phyloP scores from a whole-genome alignment of 345 rosid species.

The Erucastrum elatum region DNA sequence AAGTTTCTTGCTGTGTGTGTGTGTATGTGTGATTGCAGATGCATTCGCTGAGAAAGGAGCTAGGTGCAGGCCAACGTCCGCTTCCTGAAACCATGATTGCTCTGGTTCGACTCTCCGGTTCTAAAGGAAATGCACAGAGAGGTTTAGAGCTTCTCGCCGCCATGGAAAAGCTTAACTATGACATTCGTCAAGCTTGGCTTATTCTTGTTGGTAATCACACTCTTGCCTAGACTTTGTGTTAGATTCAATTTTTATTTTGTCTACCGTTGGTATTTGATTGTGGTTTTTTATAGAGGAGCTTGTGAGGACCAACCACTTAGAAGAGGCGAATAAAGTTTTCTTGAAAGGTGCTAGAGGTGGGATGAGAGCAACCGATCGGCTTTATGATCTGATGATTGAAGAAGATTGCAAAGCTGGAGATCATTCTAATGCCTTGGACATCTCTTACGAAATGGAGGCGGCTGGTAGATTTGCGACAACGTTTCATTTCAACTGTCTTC shows the following conservation, averaged over 20 bases:
- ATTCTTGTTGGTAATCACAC: constrained; percentile 72
- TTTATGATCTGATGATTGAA: constrained; percentile 80
- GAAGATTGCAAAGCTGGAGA: constrained; percentile 94
- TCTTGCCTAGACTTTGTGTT: constrained; percentile 17
- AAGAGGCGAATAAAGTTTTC: constrained; percentile 84
- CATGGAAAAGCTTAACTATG: constrained; percentile 78
- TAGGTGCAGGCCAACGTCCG: constrained; percentile 76
- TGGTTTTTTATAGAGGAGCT: constrained; percentile 65
- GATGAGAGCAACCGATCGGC: constrained; percentile 73
- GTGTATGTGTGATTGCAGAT: constrained; percentile 51
- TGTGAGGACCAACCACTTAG: constrained; percentile 65
- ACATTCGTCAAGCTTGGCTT: constrained; percentile 86
- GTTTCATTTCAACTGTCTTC: constrained; percentile 91
- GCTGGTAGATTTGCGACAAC: constrained; percentile 95
- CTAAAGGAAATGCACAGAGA: constrained; percentile 66
- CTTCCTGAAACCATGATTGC: constrained; percentile 83
- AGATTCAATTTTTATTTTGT: not conserved
- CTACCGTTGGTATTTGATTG: constrained; percentile 6
- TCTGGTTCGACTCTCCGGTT: constrained; percentile 66
- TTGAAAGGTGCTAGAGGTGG: constrained; percentile 85
- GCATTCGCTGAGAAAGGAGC: constrained; percentile 84
- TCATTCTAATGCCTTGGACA: constrained; percentile 92
- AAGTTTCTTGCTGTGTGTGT: not conserved
- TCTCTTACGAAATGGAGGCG: constrained; percentile 93
- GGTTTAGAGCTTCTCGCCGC: constrained; percentile 80